Percentiles rank a stretch among this genome's conserved stretches.
Conservation (phyloP, 495 filamentous ascomycete genomes). For the Xylaria nigripes region DNA sequence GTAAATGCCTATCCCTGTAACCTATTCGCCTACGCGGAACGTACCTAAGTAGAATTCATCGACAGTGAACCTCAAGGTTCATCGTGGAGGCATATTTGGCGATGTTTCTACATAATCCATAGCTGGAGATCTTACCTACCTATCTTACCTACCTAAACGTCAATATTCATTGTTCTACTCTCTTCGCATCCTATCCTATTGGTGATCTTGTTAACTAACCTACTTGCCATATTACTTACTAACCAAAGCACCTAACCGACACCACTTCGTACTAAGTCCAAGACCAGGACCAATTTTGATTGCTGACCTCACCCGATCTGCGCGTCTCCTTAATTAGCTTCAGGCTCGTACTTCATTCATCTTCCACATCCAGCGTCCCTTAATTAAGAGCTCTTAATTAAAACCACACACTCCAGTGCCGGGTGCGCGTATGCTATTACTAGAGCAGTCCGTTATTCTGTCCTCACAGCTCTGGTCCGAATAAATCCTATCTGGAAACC, state of each 20-base stretch:
- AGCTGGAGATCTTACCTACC: no score
- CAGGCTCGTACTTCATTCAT: background rate
- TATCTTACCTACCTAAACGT: no score
- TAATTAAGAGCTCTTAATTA: background rate
- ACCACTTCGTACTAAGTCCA: background rate
- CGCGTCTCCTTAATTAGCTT: slow-evolving; percentile 6
- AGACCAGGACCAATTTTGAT: slow-evolving; percentile 6
- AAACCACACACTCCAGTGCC: background rate
- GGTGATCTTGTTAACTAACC: background rate
- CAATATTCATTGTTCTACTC: background rate
- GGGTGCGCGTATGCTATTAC: background rate
- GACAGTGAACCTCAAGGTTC: no score
- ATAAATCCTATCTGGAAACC: background rate
- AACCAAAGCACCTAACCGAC: background rate
- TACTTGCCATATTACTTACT: background rate
- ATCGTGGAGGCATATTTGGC: no score
- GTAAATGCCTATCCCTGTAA: no score
- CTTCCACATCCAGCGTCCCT: background rate
- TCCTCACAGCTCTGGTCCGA: background rate
- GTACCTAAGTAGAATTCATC: no score
- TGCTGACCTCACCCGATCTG: background rate
- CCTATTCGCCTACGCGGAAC: no score
- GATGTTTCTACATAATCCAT: no score
- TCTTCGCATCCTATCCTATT: background rate
- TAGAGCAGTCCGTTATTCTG: background rate